Evolutionary conservation across 148 eudicot genomes (phyloP).

Genomic region (Rheum nobile): DNA sequence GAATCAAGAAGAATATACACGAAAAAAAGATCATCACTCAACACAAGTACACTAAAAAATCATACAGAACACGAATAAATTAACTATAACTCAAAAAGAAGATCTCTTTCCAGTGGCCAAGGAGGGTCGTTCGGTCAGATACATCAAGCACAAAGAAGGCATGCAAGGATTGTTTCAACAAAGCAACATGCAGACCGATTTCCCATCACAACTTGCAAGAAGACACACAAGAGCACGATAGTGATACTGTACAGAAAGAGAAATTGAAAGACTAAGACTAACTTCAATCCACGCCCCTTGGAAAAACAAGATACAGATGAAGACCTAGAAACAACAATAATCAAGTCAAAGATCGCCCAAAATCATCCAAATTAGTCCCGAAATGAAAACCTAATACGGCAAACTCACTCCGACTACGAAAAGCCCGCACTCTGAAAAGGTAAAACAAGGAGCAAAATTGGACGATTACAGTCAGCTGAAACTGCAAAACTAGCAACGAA

Average conservation of each 20-base stretch:
- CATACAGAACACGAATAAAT: neutral
- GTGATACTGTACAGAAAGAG: neutral
- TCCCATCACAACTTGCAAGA: neutral
- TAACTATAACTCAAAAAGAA: neutral
- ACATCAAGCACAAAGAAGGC: neutral
- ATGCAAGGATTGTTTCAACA: neutral
- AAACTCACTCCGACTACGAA: neutral
- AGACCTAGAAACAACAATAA: neutral
- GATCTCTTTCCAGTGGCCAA: neutral
- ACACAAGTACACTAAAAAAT: neutral
- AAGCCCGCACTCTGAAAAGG: neutral
- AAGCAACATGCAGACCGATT: conserved; percentile 3
- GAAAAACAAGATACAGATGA: neutral
- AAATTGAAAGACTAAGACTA: neutral
- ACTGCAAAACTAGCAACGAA: neutral
- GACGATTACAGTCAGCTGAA: neutral
- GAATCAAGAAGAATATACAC: neutral
- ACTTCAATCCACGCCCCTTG: neutral
- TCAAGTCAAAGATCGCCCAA: neutral
- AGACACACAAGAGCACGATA: neutral
- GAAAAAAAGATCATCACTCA: neutral
- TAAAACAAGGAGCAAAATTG: neutral
- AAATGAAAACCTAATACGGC: neutral
- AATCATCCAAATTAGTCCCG: neutral
- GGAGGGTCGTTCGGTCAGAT: neutral